Evolutionary conservation across 257 asterid species (phyloP), one percentile per base, ranked within the genome.

Genomic region (Solanum sejunctum): DNA sequence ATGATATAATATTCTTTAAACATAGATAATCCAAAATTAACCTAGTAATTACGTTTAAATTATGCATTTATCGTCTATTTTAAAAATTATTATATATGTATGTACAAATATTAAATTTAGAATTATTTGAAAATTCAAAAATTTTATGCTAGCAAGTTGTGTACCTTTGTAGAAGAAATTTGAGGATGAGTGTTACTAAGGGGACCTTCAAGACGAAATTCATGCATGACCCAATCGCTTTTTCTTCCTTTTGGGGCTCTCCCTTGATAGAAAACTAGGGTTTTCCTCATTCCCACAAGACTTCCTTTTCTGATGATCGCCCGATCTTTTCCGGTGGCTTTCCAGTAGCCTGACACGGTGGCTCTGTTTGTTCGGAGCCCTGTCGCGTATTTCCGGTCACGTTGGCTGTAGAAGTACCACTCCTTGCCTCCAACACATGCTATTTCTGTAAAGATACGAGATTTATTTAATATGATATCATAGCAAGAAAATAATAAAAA

Each of bases 141-240:
- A 49, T 10, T 49, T 10, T 10, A 11, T 49, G 16, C 6, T 52
- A 52, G 7, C 12, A 47, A 71, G 7, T 52, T 26, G 23, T 18
- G 64, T 82, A 95, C 99, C 98, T 91, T 93, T 41, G 20, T 20
- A 13, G 89, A 70, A 36, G 91, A 77, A 16, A 87, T 15, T 83
- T 89, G 89, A 52, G 93, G 90, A 89, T 85, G 91, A 77, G 12
- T 52, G 79, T 67, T 67, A 85, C 79, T 84, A 69, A 80, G 54
- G 60, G 89, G 88, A 21, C 93, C 94, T 85, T 93, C 96, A 2
- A 93, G 90, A 12, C 99, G 95, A 72, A 92, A 95, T 80, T 95
- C 99, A 69, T 94, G 99, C 96, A 95, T 95, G 84, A 95, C 99
- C 99, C 99, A 95, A 0, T 92, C 95, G 7, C 92, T 92, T 88